A percentile compares a stretch with the other conserved stretches of the same genome.
Evolutionary conservation across 306 rosid genomes (phyloP).

Genomic region (Clitoria ternatea): DNA sequence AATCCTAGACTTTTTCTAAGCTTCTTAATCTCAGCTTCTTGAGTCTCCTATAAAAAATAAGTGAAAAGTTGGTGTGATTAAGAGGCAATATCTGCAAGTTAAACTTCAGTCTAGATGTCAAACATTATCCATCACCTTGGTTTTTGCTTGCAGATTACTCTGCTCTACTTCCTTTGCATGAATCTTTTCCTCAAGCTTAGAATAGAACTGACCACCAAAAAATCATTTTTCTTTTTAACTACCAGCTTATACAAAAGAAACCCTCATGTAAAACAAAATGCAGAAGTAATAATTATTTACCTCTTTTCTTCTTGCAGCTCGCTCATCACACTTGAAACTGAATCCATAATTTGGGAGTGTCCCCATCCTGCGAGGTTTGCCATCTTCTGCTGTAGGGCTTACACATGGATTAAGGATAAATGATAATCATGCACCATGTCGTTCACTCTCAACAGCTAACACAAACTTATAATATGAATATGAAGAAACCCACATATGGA

Average conservation of each 20-base stretch:
- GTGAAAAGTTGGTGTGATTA: constrained; percentile 1
- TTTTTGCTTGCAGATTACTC: constrained; percentile 80
- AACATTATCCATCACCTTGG: constrained; percentile 61
- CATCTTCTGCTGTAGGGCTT: constrained; percentile 70
- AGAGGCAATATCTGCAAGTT: constrained; percentile 8
- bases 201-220: constrained; percentile 71
- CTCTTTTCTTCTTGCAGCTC: constrained; percentile 94
- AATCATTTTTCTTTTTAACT: background rate
- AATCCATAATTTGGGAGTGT: constrained; percentile 86
- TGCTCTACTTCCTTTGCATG: constrained; percentile 92
- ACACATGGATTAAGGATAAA: constrained; percentile 50
- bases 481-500: constrained; percentile 6
- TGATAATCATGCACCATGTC: background rate
- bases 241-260: constrained; percentile 18
- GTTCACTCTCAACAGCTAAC: background rate
- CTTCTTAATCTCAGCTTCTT: constrained; percentile 72
- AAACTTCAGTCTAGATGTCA: constrained; percentile 16
- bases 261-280: constrained; percentile 1
- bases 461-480: background rate
- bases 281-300: constrained; percentile 44
- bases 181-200: constrained; percentile 95
- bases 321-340: constrained; percentile 90
- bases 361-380: constrained; percentile 52
- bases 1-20: constrained; percentile 60
- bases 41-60: constrained; percentile 67